Evolutionary conservation across 257 asterid genomes (phyloP).

Genomic region (Ballota nigra): DNA sequence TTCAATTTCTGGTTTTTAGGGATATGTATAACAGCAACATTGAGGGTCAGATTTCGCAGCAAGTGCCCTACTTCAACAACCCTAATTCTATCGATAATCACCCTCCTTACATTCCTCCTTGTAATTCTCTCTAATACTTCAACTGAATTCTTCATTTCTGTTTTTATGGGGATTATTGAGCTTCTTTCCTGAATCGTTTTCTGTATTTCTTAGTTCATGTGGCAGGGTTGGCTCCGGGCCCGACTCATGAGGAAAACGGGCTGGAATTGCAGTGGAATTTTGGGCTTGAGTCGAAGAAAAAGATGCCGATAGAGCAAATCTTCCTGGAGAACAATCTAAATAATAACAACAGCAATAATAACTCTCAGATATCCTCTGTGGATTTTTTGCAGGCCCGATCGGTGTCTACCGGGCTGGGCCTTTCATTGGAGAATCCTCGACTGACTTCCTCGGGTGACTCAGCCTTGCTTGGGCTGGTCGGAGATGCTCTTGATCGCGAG

Average conservation of each 20-base stretch:
- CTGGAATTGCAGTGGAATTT: slow-evolving; percentile 72
- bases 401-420: slow-evolving; percentile 93
- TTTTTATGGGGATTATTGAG: background rate
- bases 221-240: slow-evolving; percentile 68
- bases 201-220: slow-evolving; percentile 61
- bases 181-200: background rate
- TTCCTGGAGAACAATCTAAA: slow-evolving; percentile 60
- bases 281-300: slow-evolving; percentile 60
- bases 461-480: slow-evolving; percentile 60
- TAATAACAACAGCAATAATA: slow-evolving; percentile 45
- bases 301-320: slow-evolving; percentile 73
- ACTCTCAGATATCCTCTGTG: slow-evolving; percentile 75
- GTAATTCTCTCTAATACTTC: slow-evolving; percentile 37
- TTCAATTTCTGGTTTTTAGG: slow-evolving; percentile 36
- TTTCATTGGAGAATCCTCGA: slow-evolving; percentile 80
- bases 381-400: slow-evolving; percentile 84
- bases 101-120: slow-evolving; percentile 91
- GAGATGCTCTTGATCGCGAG: slow-evolving; percentile 76
- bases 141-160: background rate
- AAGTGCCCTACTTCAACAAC: slow-evolving; percentile 58
- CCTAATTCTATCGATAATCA: slow-evolving; percentile 80
- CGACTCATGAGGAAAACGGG: slow-evolving; percentile 60
- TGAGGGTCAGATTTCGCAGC: slow-evolving; percentile 82
- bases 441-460: slow-evolving; percentile 73
- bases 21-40: slow-evolving; percentile 58